These are phyloP conservation scores for Prunus persica DNA, from an alignment of 306 rosid species.

Conservation along the genomic window Prunus_persica_NCBIv2 NC_034011.1:24976001-24976500, in stretches of 20 bases:
- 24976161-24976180: conserved; percentile 59
- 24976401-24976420: conserved; percentile 65
- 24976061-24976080: conserved; percentile 70
- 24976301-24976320: conserved; percentile 57
- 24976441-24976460: conserved; percentile 41
- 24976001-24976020: background rate
- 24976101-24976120: conserved; percentile 56
- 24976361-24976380: conserved; percentile 61
- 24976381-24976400: conserved; percentile 76
- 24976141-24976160: conserved; percentile 74
- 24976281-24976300: conserved; percentile 49
- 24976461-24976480: conserved; percentile 50
- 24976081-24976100: conserved; percentile 65
- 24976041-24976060: conserved; percentile 35
- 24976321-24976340: conserved; percentile 53
- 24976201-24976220: conserved; percentile 75
- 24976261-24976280: conserved; percentile 33
- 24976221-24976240: conserved; percentile 76
- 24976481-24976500: conserved; percentile 85
- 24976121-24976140: conserved; percentile 76
- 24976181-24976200: conserved; percentile 61
- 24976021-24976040: background rate
- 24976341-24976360: conserved; percentile 61
- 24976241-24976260: conserved; percentile 66
- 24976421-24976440: conserved; percentile 49